Base-by-base conservation (phyloP, 2,329 filamentous ascomycete species). In the Phyllosticta citrichinensis region DNA sequence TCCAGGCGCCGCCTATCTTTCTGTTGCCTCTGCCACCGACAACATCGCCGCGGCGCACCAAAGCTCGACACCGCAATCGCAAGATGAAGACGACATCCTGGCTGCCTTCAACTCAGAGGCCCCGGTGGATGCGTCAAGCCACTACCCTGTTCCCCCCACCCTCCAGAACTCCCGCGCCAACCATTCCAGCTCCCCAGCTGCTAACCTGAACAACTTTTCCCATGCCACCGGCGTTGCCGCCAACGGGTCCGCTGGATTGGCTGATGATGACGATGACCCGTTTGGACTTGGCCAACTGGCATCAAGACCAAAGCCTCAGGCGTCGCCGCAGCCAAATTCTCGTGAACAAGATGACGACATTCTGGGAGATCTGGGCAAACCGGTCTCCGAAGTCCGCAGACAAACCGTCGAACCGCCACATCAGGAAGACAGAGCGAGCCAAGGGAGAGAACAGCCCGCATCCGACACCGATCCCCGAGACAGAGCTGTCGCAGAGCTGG, bases 401-500 rank as follows among this genome's bases (percentile, higher is more conserved):
- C 9, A 40, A 17, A 9, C 33, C 33, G 33, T 40, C 33, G 33
- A 40, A 17, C 67, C 73, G 20, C 69, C 66, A 11, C 71, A 72
- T 69, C 64, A 70, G 66, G 55, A 71, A 66, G 57, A 67, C 63
- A 24, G 64, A 9, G 14, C 35, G 20, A 63, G 19, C 47, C 63
- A 63, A 27, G 14, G 33, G 14, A 62, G 40, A 4, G 25, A 56
- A 3, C 61, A 63, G 22, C 62, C 57, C 64, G 52, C 33, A n/a
- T 33, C 17, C 60, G 63, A 63, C 25, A 67, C 67, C 2, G 77
- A 76, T 67, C 84, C 83, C 1, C 86, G 87, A 62, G 91, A 96
- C 69, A 84, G 83, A 66, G 89, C 91, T 10, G 83, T 97, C 25
- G 90, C 89, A 10, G 91, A 97, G 71, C 77, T 99, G 25, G 85